Percentiles rank a stretch among this genome's conserved stretches.
Conservation (phyloP, 2,329 filamentous ascomycete genomes). For the Colletotrichum paranaense region DNA sequence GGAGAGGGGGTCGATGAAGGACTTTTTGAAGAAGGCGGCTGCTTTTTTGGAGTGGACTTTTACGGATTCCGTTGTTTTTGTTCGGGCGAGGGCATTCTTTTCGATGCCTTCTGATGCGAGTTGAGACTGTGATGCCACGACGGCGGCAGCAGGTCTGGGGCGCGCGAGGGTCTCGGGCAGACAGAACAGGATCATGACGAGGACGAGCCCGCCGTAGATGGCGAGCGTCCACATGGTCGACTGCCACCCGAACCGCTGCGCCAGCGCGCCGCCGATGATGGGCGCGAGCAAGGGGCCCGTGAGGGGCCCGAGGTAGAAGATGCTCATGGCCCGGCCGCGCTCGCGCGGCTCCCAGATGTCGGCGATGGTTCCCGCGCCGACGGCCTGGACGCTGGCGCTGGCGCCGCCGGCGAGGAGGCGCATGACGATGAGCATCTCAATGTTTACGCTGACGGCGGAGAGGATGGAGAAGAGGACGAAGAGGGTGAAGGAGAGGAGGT, state of each 20-base stretch:
- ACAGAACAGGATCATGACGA: conserved; percentile 67
- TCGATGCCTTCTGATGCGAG: conserved; percentile 20
- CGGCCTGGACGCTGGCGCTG: conserved; percentile 83
- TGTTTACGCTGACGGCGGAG: conserved; percentile 75
- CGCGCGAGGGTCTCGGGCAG: conserved; percentile 73
- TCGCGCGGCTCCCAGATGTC: conserved; percentile 82
- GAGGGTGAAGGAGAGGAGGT: conserved; percentile 78
- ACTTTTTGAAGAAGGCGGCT: conserved; percentile 65
- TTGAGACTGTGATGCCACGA: neutral
- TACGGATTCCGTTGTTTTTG: conserved; percentile 72
- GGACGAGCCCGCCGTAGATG: conserved; percentile 72
- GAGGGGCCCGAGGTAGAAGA: conserved; percentile 85
- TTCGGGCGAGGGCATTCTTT: conserved; percentile 53
- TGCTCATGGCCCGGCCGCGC: conserved; percentile 81
- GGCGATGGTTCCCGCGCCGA: conserved; percentile 85
- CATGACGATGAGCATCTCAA: conserved; percentile 82
- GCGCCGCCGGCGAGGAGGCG: conserved; percentile 80
- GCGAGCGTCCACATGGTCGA: conserved; percentile 83
- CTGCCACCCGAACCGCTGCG: conserved; percentile 77
- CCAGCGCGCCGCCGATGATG: conserved; percentile 80
- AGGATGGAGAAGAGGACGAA: conserved; percentile 79
- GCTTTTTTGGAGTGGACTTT: conserved; percentile 66
- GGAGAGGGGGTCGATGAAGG: conserved; percentile 77
- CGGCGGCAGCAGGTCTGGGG: conserved; percentile 38
- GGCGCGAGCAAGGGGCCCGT: conserved; percentile 80